A percentile compares a stretch with the other conserved stretches of the same genome.
These are phyloP conservation scores for Arctium lappa DNA, from an alignment of 129 eudicot genomes.

Conservation along the genomic window DNA sequence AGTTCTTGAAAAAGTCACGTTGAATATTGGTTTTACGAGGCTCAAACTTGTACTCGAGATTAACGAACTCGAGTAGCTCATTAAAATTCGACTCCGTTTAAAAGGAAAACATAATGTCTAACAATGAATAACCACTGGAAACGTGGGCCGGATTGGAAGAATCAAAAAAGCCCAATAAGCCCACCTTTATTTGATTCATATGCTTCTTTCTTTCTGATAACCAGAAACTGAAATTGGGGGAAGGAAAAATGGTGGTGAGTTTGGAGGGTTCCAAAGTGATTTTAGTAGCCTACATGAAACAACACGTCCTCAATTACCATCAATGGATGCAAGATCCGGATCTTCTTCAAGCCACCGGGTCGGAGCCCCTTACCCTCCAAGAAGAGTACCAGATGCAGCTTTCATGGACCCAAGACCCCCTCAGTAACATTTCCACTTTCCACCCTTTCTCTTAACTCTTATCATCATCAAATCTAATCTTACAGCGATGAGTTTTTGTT, in stretches of 20 bases:
- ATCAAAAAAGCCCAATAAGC: not conserved
- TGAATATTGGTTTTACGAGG: no score
- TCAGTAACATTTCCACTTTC: slow-evolving; percentile 37
- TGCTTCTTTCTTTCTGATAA: not conserved
- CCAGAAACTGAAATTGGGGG: not conserved
- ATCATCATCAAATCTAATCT: not conserved
- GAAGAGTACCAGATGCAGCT: slow-evolving; percentile 88
- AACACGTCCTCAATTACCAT: slow-evolving; percentile 84
- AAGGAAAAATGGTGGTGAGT: slow-evolving; percentile 45
- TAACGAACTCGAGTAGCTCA: no score
- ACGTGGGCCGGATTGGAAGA: not conserved
- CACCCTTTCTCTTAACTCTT: not conserved
- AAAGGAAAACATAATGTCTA: no score
- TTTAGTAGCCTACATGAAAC: slow-evolving; percentile 76
- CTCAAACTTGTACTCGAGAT: no score
- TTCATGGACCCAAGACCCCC: slow-evolving; percentile 91
- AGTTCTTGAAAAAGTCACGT: no score
- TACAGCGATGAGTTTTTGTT: not conserved
- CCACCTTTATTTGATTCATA: not conserved
- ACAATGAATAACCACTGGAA: not conserved
- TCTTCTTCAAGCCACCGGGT: slow-evolving; percentile 81
- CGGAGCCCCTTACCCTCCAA: slow-evolving; percentile 74
- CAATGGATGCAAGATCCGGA: slow-evolving; percentile 88
- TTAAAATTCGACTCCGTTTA: no score
- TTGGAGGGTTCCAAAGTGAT: slow-evolving; percentile 75